Percentiles rank a stretch among this genome's conserved stretches.
These are phyloP conservation scores for Glebionis coronaria DNA, from an alignment of 129 eudicot species.

Conservation along the genomic window DNA sequence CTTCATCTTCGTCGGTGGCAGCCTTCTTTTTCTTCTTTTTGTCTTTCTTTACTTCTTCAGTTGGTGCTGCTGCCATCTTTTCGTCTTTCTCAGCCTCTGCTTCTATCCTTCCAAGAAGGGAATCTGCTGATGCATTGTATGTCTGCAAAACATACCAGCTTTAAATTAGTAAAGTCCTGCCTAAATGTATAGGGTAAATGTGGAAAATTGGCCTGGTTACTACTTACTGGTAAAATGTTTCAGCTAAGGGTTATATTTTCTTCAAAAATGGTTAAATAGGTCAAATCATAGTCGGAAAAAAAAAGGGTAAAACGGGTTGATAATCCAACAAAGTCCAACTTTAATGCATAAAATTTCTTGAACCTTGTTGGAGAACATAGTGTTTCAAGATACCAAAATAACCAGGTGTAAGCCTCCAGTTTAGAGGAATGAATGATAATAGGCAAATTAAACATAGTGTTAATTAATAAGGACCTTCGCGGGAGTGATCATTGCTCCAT, in stretches of 20 bases:
- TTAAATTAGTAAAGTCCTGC: background rate
- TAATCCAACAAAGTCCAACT: no score
- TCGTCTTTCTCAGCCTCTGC: conserved; percentile 40
- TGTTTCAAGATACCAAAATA: no score
- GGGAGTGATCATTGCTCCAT: conserved; percentile 76
- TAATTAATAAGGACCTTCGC: conserved; percentile 56
- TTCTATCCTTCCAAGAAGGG: conserved; percentile 62
- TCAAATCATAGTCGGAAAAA: no score
- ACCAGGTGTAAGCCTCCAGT: no score
- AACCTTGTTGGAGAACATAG: no score
- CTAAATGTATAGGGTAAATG: background rate
- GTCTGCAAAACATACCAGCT: conserved; percentile 37
- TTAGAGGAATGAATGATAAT: background rate
- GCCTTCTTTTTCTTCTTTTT: conserved; percentile 54
- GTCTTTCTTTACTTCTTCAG: conserved; percentile 47
- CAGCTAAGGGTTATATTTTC: no score
- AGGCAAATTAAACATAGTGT: background rate
- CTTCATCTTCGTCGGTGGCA: conserved; percentile 31
- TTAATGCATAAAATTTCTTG: no score
- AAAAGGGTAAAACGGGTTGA: no score
- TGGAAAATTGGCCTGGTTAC: background rate
- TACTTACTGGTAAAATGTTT: background rate
- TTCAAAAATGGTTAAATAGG: no score
- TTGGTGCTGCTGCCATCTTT: conserved; percentile 25
- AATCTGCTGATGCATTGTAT: conserved; percentile 80